Base-by-base conservation (phyloP, 2,329 filamentous ascomycete genomes). In the Dactylellina haptotyla region DNA sequence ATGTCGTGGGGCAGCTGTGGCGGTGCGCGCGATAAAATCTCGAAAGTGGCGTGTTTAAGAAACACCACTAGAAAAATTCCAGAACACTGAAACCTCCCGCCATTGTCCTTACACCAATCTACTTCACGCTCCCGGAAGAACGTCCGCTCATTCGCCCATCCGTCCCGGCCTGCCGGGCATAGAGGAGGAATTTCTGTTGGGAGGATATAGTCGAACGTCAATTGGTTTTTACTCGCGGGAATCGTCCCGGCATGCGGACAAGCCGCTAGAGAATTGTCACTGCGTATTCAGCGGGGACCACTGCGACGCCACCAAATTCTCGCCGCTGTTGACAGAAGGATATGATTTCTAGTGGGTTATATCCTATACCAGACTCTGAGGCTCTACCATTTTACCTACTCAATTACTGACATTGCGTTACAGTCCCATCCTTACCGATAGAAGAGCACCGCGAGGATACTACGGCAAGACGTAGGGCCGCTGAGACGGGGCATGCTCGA, bases 401-500 rank as follows among this genome's bases (percentile, higher is more conserved):
- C n/a, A n/a, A n/a, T 26, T 59, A 25, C 43, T 62, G 41, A 53
- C 4, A 26, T 51, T 9, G 18, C 12, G 12, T 26, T 23, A 30
- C 6, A 63, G 48, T 53, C 50, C 50, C 30, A 61, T 45, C 16
- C 16, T 6, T 20, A 54, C 48, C 26, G 48, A 61, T 53, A 61
- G 61, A 53, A 67, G 62, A 74, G 50, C 39, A 67, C 37, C 32
- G 53, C n/a, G 46, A 58, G 12, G 45, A 43, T 26, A 66, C 39
- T 12, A 67, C 62, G 63, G 62, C 62, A 54, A 32, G 28, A 51
- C 56, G 48, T 10, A 53, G 43, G 37, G 46, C 59, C 46, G 53
- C 58, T 72, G 37, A 51, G 67, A 64, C 46, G 80, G 81, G 83
- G 81, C 79, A 85, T 85, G 83, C 83, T 85, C 78, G 83, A 84